Evolutionary conservation across 257 asterid genomes (phyloP).

Genomic region (Thymus quinquecostatus): DNA sequence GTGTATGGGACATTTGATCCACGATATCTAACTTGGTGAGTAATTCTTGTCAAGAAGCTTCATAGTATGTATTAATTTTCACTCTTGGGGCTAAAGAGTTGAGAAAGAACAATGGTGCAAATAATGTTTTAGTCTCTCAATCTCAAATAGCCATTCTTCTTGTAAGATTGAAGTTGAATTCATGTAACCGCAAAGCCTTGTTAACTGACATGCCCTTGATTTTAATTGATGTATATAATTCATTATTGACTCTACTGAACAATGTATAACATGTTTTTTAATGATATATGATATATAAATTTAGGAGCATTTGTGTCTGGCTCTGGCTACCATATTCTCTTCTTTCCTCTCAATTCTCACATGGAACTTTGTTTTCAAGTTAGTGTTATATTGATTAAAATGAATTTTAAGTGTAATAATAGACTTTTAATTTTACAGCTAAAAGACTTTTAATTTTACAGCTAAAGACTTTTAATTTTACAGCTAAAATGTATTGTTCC

Average conservation of each 20-base stretch:
- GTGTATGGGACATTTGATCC: constrained; percentile 90
- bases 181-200: neutral
- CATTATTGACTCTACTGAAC: neutral
- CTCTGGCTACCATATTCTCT: neutral
- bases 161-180: neutral
- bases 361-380: neutral
- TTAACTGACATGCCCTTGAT: neutral
- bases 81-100: constrained; percentile 26
- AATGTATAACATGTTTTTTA: neutral
- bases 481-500: neutral
- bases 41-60: constrained; percentile 16
- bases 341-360: neutral
- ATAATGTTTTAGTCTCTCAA: constrained; percentile 19
- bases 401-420: neutral
- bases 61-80: constrained; percentile 20
- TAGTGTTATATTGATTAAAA: neutral
- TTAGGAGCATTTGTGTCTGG: neutral
- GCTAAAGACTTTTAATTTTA: neutral
- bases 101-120: constrained; percentile 15
- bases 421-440: neutral
- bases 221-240: neutral
- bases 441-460: neutral
- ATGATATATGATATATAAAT: neutral
- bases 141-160: constrained; percentile 17
- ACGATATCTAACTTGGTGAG: constrained; percentile 75